Conservation (phyloP, 2,329 filamentous ascomycete genomes). For the Davidsoniella neocaledoniae region DNA sequence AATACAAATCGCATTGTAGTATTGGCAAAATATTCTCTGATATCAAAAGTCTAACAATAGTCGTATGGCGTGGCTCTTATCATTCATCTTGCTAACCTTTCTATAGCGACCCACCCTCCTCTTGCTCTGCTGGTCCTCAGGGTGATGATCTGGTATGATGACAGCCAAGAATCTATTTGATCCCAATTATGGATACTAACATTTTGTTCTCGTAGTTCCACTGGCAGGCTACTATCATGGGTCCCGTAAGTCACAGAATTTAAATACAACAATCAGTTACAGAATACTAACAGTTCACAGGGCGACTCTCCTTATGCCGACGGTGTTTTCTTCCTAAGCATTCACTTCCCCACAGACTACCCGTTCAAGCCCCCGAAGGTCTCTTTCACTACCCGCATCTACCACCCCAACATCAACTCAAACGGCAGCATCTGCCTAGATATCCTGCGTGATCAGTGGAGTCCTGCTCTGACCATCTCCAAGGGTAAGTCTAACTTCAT, state of each 20-base stretch:
- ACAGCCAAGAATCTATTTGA: background rate
- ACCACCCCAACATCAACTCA: constrained; percentile 98
- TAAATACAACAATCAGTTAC: constrained; percentile 2
- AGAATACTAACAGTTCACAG: constrained; percentile 25
- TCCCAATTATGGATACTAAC: constrained; percentile 16
- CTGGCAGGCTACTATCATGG: constrained; percentile 99
- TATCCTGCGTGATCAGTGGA: constrained; percentile 98
- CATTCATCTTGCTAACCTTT: constrained; percentile 1
- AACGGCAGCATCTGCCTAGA: constrained; percentile 96
- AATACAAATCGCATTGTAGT: too few species aligned
- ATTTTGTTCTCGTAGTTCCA: constrained; percentile 53
- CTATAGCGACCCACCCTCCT: constrained; percentile 85
- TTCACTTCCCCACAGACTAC: constrained; percentile 99
- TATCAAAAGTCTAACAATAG: background rate
- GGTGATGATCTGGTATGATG: constrained; percentile 87
- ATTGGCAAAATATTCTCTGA: too few species aligned
- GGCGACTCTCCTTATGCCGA: constrained; percentile 94
- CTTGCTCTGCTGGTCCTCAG: constrained; percentile 91
- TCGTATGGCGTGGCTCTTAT: background rate
- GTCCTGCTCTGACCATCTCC: constrained; percentile 90
- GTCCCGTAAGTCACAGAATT: constrained; percentile 56
- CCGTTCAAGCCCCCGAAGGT: constrained; percentile 99
- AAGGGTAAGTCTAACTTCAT: constrained; percentile 52
- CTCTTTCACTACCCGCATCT: constrained; percentile 99
- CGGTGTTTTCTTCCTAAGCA: constrained; percentile 96